Evolutionary conservation across 768 basidiomycete genomes (phyloP).

Genomic region (Mycena latifolia): DNA sequence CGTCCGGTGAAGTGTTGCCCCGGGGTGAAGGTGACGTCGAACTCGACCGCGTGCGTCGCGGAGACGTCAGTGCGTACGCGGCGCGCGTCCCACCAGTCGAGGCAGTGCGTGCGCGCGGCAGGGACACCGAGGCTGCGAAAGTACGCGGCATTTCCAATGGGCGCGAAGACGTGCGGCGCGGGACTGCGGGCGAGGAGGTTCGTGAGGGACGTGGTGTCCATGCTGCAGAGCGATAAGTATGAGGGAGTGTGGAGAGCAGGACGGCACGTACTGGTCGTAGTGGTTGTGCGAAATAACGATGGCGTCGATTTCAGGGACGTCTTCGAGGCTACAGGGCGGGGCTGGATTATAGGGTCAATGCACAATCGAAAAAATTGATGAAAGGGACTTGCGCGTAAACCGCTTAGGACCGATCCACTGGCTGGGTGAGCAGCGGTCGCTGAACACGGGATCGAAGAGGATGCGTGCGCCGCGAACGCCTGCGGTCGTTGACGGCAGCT

Average conservation of each 20-base stretch:
- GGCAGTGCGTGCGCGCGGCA: conserved; percentile 55
- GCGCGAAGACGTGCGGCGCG: conserved; percentile 67
- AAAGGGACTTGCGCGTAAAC: conserved; percentile 55
- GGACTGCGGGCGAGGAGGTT: too few species aligned
- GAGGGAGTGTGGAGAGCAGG: not conserved
- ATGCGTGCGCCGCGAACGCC: conserved; percentile 57
- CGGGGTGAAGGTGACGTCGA: conserved; percentile 71
- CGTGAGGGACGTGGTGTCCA: conserved; percentile 38
- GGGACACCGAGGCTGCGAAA: conserved; percentile 57
- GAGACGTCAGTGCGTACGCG: conserved; percentile 49
- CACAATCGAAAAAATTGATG: not conserved
- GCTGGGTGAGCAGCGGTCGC: conserved; percentile 63
- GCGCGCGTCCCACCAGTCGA: conserved; percentile 76
- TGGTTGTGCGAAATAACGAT: conserved; percentile 73
- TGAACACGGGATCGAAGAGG: conserved; percentile 67
- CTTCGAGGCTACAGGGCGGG: conserved; percentile 62
- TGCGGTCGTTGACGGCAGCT: conserved; percentile 54
- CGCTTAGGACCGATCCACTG: conserved; percentile 61
- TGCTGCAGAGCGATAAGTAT: conserved; percentile 41
- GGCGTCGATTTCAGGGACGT: conserved; percentile 73
- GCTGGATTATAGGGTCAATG: conserved; percentile 40
- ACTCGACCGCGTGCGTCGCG: conserved; percentile 35
- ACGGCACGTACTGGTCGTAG: conserved; percentile 60
- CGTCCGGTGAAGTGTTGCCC: conserved; percentile 75
- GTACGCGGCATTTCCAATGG: conserved; percentile 63